Evolutionary conservation across 306 rosid genomes (phyloP).

Genomic region (Dryas drummondii): DNA sequence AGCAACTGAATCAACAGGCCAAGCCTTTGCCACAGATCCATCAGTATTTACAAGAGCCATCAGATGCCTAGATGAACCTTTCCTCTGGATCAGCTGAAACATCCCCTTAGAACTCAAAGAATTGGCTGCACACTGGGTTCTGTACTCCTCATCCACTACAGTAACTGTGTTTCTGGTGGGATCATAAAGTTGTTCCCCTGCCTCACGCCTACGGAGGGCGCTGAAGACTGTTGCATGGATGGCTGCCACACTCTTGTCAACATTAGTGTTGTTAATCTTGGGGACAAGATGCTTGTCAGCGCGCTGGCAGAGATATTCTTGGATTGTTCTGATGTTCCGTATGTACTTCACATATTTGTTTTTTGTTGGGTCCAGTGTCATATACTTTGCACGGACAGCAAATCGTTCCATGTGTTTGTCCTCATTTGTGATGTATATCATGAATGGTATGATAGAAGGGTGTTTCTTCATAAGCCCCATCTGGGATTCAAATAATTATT

Average conservation of each 20-base stretch:
- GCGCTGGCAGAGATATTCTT: slow-evolving; percentile 92
- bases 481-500: slow-evolving; percentile 38
- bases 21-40: slow-evolving; percentile 95
- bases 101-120: slow-evolving; percentile 92
- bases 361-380: slow-evolving; percentile 95
- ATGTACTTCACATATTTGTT: slow-evolving; percentile 95
- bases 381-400: slow-evolving; percentile 97
- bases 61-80: slow-evolving; percentile 82
- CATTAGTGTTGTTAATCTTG: slow-evolving; percentile 94
- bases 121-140: slow-evolving; percentile 86
- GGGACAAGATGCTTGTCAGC: slow-evolving; percentile 99
- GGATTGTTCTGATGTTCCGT: slow-evolving; percentile 90
- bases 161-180: slow-evolving; percentile 75
- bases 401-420: slow-evolving; percentile 94
- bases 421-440: slow-evolving; percentile 89
- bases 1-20: slow-evolving; percentile 85
- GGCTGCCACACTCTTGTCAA: slow-evolving; percentile 96
- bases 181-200: slow-evolving; percentile 81
- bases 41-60: slow-evolving; percentile 90
- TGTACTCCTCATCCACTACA: slow-evolving; percentile 81
- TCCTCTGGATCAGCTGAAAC: slow-evolving; percentile 92
- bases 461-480: slow-evolving; percentile 99
- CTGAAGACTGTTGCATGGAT: slow-evolving; percentile 97
- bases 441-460: slow-evolving; percentile 92
- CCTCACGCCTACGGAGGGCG: slow-evolving; percentile 85